These are phyloP conservation scores for Pythium myriotylum DNA, from an alignment of 352 stramenopile genomes.

Conservation along the genomic window DNA sequence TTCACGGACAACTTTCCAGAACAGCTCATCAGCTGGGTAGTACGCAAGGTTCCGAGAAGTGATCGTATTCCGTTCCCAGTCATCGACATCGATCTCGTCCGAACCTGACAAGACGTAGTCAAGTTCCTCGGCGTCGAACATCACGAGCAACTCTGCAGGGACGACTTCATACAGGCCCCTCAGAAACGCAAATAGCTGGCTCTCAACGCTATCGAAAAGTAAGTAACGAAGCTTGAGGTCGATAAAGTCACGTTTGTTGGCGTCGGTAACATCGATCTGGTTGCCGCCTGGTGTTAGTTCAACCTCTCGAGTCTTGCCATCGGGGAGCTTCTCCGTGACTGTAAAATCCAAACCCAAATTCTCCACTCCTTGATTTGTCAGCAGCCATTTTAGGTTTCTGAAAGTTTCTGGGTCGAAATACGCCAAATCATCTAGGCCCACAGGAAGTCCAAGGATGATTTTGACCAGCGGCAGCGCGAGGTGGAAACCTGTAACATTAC, in stretches of 20 bases:
- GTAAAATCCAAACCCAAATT: constrained; percentile 67
- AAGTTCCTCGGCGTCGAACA: constrained; percentile 95
- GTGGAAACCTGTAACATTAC: constrained; percentile 94
- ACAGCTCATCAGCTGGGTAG: constrained; percentile 26
- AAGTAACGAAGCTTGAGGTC: constrained; percentile 93
- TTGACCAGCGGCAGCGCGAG: constrained; percentile 96
- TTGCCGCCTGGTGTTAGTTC: constrained; percentile 67
- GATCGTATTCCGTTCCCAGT: constrained; percentile 90
- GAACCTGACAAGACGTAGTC: constrained; percentile 92
- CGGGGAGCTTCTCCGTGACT: constrained; percentile 34
- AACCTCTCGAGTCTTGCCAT: constrained; percentile 33
- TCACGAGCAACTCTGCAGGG: constrained; percentile 83
- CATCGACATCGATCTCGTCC: constrained; percentile 89
- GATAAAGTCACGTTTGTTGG: constrained; percentile 95
- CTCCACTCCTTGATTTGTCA: constrained; percentile 57
- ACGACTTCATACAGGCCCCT: constrained; percentile 96
- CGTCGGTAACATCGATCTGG: constrained; percentile 89
- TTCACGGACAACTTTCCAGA: constrained; percentile 82
- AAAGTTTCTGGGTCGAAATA: constrained; percentile 66
- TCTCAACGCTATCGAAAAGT: constrained; percentile 90
- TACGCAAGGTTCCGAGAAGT: constrained; percentile 10
- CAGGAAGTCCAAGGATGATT: constrained; percentile 94
- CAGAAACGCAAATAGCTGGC: constrained; percentile 89
- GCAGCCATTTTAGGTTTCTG: constrained; percentile 65
- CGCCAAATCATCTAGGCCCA: constrained; percentile 94